Conservation (phyloP, 768 basidiomycete genomes). For the Podaxis sp. region DNA sequence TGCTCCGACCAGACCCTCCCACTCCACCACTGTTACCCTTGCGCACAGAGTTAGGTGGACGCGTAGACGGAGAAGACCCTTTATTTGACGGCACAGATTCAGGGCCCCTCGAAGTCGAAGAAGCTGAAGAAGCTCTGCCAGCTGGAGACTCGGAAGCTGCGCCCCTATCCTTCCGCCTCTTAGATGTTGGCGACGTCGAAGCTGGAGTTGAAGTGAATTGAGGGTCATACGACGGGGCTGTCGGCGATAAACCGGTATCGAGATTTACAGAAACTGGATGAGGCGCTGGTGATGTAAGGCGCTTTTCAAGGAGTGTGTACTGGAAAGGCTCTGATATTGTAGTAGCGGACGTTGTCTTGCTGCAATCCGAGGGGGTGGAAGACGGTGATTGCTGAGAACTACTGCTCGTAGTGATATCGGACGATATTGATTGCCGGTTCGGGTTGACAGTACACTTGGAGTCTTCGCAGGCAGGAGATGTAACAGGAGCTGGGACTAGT, state of each 20-base stretch:
- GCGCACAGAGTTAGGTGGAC: background rate
- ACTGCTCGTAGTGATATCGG: slow-evolving; percentile 17
- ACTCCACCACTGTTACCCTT: slow-evolving; percentile 4
- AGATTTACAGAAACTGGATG: background rate
- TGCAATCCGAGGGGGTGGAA: slow-evolving; percentile 1
- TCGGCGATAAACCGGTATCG: slow-evolving; percentile 12
- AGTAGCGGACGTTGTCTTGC: slow-evolving; percentile 8
- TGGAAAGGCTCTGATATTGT: slow-evolving; percentile 8
- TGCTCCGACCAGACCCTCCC: background rate
- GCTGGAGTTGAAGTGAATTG: background rate
- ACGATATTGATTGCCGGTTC: slow-evolving; percentile 22
- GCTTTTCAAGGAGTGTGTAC: background rate
- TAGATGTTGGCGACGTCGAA: slow-evolving; percentile 2
- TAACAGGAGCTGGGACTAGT: background rate
- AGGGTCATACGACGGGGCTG: slow-evolving; percentile 1
- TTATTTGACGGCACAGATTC: slow-evolving; percentile 8
- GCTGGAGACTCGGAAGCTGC: slow-evolving; percentile 3
- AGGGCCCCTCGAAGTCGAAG: slow-evolving; percentile 1
- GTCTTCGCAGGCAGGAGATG: background rate
- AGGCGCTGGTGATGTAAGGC: background rate
- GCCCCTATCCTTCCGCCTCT: slow-evolving; percentile 11
- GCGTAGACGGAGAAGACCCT: background rate
- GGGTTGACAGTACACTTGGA: background rate
- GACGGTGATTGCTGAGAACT: slow-evolving; percentile 8
- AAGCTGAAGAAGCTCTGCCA: background rate